phyloP scores from a whole-genome alignment of 371 early-diverging fungal species.

The Syncephalastrum sp. region DNA sequence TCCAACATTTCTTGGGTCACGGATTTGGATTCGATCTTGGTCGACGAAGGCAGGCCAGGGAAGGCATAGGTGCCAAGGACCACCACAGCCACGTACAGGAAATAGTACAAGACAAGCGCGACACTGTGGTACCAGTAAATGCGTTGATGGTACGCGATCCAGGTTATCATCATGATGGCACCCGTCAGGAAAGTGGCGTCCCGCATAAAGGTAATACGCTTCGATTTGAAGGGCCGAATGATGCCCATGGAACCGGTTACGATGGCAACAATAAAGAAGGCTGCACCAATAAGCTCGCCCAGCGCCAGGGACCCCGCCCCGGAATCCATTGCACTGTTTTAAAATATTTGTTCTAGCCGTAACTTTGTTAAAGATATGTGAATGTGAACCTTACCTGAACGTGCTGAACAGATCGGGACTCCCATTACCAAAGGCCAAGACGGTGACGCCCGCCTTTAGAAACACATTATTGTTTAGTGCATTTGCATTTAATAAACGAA shows the following conservation, averaged over 20 bases:
- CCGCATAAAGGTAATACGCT: constrained; percentile 62
- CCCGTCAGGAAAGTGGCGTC: constrained; percentile 72
- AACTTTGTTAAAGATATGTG: neutral
- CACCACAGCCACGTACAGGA: constrained; percentile 54
- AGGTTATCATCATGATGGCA: constrained; percentile 57
- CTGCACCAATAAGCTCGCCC: constrained; percentile 81
- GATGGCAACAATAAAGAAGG: constrained; percentile 72
- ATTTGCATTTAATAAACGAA: neutral
- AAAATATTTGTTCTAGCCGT: neutral
- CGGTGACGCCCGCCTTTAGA: constrained; percentile 76
- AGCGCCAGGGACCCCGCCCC: constrained; percentile 76
- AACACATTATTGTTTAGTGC: neutral
- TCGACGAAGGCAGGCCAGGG: neutral
- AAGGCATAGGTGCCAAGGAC: constrained; percentile 28
- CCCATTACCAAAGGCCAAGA: constrained; percentile 85
- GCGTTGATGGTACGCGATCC: constrained; percentile 60
- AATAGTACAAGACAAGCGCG: constrained; percentile 53
- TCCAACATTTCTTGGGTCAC: constrained; percentile 12
- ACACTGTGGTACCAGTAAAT: constrained; percentile 65
- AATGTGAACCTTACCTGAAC: constrained; percentile 43
- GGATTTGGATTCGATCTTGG: constrained; percentile 8
- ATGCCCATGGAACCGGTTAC: constrained; percentile 78
- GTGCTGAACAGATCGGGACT: constrained; percentile 83
- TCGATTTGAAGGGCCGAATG: constrained; percentile 64
- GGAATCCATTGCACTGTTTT: constrained; percentile 63